Base-by-base conservation (phyloP, 345 rosid species). In the Leavenworthia alabamica region DNA sequence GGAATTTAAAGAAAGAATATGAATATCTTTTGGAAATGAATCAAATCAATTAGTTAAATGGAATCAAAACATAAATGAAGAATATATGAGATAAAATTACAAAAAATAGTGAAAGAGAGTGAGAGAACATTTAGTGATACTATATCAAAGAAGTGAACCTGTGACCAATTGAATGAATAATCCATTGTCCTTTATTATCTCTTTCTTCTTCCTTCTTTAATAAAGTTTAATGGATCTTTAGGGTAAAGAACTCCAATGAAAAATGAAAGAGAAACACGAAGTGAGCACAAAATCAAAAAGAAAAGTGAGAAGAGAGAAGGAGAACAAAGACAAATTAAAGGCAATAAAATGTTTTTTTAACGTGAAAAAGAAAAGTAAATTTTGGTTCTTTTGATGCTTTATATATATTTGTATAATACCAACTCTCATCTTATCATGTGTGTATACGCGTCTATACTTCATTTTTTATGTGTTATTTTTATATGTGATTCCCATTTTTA, bases 81-180 rank as follows among this genome's bases (percentile, higher is more conserved):
- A 69, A 64, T 53, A 45, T 68, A 48, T n/a, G n/a, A 52, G 64
- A n/a, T n/a, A n/a, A n/a, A n/a, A n/a, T n/a, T n/a, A n/a, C n/a
- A n/a, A n/a, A n/a, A n/a, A n/a, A n/a, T n/a, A 60, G 14, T 39
- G 8, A 29, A 26, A 57, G 14, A 33, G 46, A 44, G n/a, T n/a
- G n/a, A n/a, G n/a, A n/a, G n/a, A n/a, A n/a, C n/a, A n/a, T n/a
- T n/a, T n/a, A n/a, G n/a, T n/a, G n/a, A n/a, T n/a, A n/a, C 60
- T 24, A 24, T 24, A 24, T 60, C 43, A 62, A n/a, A 68, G 70
- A 54, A 73, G 62, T 51, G n/a, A 40, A 84, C 90, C 88, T 81
- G 95, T 29, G 84, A 80, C 91, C 95, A 85, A 64, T 83, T 79
- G 76, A 91, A 82, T 49, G 95, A 75, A 74, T 81, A 88, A 70